A percentile compares a stretch with the other conserved stretches of the same genome.
Evolutionary conservation across 305 asterid genomes (phyloP).

Genomic region (Caryopteris hybrid): DNA sequence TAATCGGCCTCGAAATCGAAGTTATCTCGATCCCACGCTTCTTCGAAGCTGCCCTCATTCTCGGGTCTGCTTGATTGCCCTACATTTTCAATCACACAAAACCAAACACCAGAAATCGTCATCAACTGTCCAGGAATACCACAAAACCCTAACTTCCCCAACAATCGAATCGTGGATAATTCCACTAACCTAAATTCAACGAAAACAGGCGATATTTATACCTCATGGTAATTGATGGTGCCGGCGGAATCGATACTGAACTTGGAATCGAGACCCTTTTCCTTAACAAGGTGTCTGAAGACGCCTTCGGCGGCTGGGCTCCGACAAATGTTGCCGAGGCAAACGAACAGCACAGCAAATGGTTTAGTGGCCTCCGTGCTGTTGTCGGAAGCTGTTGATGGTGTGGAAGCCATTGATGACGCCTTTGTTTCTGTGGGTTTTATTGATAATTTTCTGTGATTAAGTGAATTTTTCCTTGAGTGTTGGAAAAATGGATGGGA

Average conservation of each 20-base stretch:
- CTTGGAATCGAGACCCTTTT: conserved; percentile 50
- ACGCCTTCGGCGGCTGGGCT: conserved; percentile 92
- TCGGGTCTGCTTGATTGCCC: conserved; percentile 91
- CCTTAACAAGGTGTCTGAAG: conserved; percentile 59
- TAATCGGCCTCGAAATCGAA: conserved; percentile 77
- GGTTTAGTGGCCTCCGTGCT: conserved; percentile 33
- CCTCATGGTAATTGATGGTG: conserved; percentile 75
- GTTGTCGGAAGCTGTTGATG: conserved; percentile 28
- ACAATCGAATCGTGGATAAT: neutral
- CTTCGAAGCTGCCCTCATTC: conserved; percentile 88
- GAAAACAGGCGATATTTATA: neutral
- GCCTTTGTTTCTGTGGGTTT: conserved; percentile 22
- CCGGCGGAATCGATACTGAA: conserved; percentile 91
- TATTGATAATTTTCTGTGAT: conserved; percentile 3
- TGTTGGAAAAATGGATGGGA: conserved; percentile 18
- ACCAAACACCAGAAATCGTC: neutral
- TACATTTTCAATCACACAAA: conserved; percentile 8
- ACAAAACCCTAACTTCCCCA: neutral
- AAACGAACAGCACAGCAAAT: conserved; percentile 76
- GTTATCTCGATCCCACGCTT: conserved; percentile 79
- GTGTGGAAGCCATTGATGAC: conserved; percentile 59
- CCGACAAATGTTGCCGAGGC: conserved; percentile 95
- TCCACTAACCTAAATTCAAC: too few species aligned
- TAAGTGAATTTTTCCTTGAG: neutral
- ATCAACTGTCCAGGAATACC: neutral